Evolutionary conservation across 2,329 filamentous ascomycete genomes (phyloP), one percentile per base, ranked within the genome.

Genomic region (Metarhizium guizhouense): DNA sequence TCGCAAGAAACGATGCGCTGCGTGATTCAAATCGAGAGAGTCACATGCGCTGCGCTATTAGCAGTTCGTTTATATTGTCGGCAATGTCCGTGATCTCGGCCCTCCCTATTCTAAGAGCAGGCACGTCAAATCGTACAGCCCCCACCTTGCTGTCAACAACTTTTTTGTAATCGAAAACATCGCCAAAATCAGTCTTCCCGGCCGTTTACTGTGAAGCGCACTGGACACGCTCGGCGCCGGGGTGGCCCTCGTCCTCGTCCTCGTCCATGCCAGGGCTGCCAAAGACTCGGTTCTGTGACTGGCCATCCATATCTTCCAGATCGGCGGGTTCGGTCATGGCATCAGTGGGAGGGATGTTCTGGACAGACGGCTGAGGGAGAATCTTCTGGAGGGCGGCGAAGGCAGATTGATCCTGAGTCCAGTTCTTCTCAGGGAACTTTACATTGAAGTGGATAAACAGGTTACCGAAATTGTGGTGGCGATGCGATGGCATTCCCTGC

Each of bases 391-490:
- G 85, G 13, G 86, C 79, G 56, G 89, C 83, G 64, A 95, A 88
- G 59, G 89, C 86, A 56, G 84, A 79, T 16, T 84, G 76, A 53
- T 87, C 78, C 42, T 82, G 70, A 42, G 82, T 82, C 81, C 83
- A 87, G 68, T 83, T 78, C 76, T 85, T 87, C 67, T 89, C 86
- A 51, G 94, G 94, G 82, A 99, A 97, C 76, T 95, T 96, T 75
- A 99, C 91, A 67, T 89, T 86, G 77, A 99, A 99, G 70, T 95
- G 90, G 68, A 99, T 91, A 78, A 94, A 99, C 65, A 99, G 80
- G 76, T 99, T 96, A 67, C 94, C 94, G 68, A 83, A 85, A 74
- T 97, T 89, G 79, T 99, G 94, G 74, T 97, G 94, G 65, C 94
- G 85, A 74, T 84, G 88, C 4, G 94, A 95, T 47, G 94, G 94